A percentile compares a stretch with the other conserved stretches of the same genome.
Evolutionary conservation across 345 rosid species (phyloP).

Genomic region (Arabis hirsuta): DNA sequence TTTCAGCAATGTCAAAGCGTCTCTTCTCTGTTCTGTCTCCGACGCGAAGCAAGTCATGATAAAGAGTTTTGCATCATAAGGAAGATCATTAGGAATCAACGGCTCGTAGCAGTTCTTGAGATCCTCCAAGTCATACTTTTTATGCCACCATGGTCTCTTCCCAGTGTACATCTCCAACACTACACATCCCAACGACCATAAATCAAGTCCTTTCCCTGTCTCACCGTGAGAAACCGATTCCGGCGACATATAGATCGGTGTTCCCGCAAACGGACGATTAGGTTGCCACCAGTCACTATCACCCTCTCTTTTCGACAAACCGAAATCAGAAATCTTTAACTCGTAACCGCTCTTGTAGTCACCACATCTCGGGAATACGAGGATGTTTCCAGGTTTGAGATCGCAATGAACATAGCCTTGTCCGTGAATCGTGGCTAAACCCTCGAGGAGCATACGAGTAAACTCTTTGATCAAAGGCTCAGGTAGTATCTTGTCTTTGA

Average conservation of each 20-base stretch:
- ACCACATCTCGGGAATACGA: not conserved
- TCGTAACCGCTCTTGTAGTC: not conserved
- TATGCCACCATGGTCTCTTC: conserved; percentile 48
- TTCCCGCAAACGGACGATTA: conserved; percentile 9
- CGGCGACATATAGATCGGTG: conserved; percentile 29
- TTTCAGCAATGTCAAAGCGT: conserved; percentile 12
- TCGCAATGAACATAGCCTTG: conserved; percentile 40
- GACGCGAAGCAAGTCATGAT: conserved; percentile 29
- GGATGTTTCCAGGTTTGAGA: conserved; percentile 37
- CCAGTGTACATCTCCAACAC: conserved; percentile 63
- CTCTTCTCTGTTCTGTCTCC: conserved; percentile 6
- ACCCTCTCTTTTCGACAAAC: conserved; percentile 18
- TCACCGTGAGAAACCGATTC: conserved; percentile 27
- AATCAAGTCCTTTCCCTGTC: conserved; percentile 46
- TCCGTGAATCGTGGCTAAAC: conserved; percentile 40
- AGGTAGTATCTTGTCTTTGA: conserved; percentile 36
- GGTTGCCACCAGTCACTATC: conserved; percentile 22
- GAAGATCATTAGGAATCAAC: conserved; percentile 29
- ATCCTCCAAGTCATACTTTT: conserved; percentile 11
- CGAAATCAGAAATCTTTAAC: conserved; percentile 25
- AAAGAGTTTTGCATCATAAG: conserved; percentile 35
- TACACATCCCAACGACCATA: conserved; percentile 59
- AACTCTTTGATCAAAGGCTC: conserved; percentile 43
- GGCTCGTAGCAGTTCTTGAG: conserved; percentile 20
- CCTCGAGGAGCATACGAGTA: conserved; percentile 49